Base-by-base conservation (phyloP, 2,329 filamentous ascomycete species). In the Paecilomyces sp. region DNA sequence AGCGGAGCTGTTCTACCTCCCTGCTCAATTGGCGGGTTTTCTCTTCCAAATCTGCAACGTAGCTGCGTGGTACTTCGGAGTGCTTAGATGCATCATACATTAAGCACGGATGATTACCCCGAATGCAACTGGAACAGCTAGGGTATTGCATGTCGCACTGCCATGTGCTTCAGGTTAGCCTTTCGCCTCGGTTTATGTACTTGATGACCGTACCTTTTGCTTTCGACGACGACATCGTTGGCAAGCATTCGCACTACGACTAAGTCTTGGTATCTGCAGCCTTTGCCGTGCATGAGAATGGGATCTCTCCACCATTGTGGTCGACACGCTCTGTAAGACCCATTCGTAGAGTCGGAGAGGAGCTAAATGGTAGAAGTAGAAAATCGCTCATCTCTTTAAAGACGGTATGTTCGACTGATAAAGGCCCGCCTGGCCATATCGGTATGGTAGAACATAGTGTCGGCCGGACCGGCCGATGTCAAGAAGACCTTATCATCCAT, bases 91-190 rank as follows among this genome's bases (percentile, higher is more conserved):
- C 59, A 55, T 68, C 56, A 62, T 66, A 70, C 8, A 55, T 66
- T 34, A 70, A 57, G 58, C 68, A 68, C 36, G 54, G 60, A 50
- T 50, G 52, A 34, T 62, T 54, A n/a, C 58, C 59, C 24, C 55
- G 58, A 61, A 63, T 60, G 52, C 66, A 68, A 60, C 62, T 68
- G n/a, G 64, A 64, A 36, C 66, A 68, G 36, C 61, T 62, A 31
- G 66, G 66, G 57, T 66, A 62, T 58, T 57, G 58, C 52, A 64
- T 62, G 60, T 68, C 66, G 53, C 66, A 68, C 66, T 68, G 28
- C 3, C 2, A 41, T 12, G 36, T 41, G 36, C 36, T n/a, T 41
- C n/a, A n/a, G 13, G 13, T 41, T 41, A 41, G 36, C 15, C 22
- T 12, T 36, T 56, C 24, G 36, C 6, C 25, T 28, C 22, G 33